A percentile compares a stretch with the other conserved stretches of the same genome.
Evolutionary conservation across 129 eudicot species (phyloP).

Genomic region (Oenanthe sinensis): DNA sequence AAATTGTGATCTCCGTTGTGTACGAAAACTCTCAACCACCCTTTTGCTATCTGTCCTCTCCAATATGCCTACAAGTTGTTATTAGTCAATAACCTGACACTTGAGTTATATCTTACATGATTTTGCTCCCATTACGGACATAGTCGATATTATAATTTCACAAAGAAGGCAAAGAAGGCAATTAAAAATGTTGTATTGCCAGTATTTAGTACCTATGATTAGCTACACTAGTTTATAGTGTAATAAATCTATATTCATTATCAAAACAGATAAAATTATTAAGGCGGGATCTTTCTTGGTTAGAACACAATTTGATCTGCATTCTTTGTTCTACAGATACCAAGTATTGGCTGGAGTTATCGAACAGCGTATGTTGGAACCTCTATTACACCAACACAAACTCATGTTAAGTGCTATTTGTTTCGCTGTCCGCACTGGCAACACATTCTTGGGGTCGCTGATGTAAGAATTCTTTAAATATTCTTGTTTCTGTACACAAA

Average conservation of each 20-base stretch:
- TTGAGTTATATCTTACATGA: background rate
- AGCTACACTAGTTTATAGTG: background rate
- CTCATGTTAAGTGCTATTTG: conserved; percentile 64
- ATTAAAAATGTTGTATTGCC: background rate
- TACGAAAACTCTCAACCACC: background rate
- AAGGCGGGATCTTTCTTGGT: background rate
- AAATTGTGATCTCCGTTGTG: background rate
- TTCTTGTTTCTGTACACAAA: background rate
- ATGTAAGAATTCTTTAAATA: conserved; percentile 35
- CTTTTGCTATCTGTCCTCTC: background rate
- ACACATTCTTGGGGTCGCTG: conserved; percentile 84
- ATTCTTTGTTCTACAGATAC: conserved; percentile 43
- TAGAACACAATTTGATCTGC: background rate
- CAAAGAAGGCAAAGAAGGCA: background rate
- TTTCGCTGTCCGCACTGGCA: conserved; percentile 91
- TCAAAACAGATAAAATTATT: background rate
- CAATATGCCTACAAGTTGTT: background rate
- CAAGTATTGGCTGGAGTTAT: conserved; percentile 82
- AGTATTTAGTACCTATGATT: background rate
- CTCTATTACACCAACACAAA: conserved; percentile 56
- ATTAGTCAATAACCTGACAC: background rate
- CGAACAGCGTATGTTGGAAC: conserved; percentile 76
- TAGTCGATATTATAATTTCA: background rate
- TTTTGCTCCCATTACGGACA: background rate
- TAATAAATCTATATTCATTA: background rate